Evolutionary conservation across 305 asterid species (phyloP).

Genomic region (Fraxinus baroniana): DNA sequence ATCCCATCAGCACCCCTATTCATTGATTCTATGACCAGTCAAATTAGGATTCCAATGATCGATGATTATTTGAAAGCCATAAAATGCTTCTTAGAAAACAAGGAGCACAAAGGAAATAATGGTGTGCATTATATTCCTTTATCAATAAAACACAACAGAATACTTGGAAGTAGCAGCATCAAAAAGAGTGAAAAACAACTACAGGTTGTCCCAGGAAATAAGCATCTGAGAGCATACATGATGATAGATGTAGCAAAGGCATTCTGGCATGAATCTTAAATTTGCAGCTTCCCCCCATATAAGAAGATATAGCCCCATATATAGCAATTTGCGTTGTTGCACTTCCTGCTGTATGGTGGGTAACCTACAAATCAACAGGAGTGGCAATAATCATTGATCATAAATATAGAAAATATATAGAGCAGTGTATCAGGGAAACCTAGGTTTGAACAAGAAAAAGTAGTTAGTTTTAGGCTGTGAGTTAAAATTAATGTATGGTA

Average conservation of each 20-base stretch:
- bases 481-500: background rate
- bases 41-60: background rate
- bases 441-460: background rate
- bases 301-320: slow-evolving; percentile 94
- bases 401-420: background rate
- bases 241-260: slow-evolving; percentile 97
- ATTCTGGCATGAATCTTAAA: slow-evolving; percentile 98
- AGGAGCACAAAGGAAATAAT: background rate
- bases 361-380: slow-evolving; percentile 53
- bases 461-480: background rate
- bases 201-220: slow-evolving; percentile 14
- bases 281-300: slow-evolving; percentile 99
- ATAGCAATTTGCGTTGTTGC: slow-evolving; percentile 86
- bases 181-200: slow-evolving; percentile 3
- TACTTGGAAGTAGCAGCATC: background rate
- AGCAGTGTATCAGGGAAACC: background rate
- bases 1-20: background rate
- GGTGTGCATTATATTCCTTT: background rate
- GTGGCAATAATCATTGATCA: slow-evolving; percentile 25
- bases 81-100: background rate
- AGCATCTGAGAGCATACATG: slow-evolving; percentile 59
- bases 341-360: slow-evolving; percentile 99
- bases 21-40: background rate
- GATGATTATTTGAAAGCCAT: background rate
- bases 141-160: background rate